Conservation (phyloP, 352 stramenopile genomes). For the Nothophytophthora sp. region DNA sequence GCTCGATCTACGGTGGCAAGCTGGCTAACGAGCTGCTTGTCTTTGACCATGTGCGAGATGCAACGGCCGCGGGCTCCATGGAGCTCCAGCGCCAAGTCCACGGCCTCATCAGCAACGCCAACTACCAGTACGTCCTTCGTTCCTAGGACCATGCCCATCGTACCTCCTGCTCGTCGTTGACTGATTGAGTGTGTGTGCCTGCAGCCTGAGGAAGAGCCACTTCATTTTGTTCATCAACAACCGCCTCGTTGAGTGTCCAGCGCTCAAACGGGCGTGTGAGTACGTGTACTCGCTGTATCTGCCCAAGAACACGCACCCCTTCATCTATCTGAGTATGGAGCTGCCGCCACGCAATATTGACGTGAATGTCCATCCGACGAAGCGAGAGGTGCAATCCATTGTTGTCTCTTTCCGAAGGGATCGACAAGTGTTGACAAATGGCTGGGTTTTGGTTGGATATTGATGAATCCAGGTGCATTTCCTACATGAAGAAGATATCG, state of each 20-base stretch:
- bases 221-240: constrained; percentile 99
- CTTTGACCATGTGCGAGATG: constrained; percentile 42
- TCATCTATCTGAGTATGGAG: constrained; percentile 97
- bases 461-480: constrained; percentile 87
- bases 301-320: constrained; percentile 94
- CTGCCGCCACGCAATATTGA: constrained; percentile 95
- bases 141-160: no score
- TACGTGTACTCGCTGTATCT: constrained; percentile 95
- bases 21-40: constrained; percentile 58
- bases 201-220: constrained; percentile 76
- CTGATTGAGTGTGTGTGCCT: background rate
- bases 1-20: constrained; percentile 75
- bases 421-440: background rate
- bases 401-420: background rate
- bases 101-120: constrained; percentile 86
- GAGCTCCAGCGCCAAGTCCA: constrained; percentile 34
- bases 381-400: constrained; percentile 79
- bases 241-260: constrained; percentile 93
- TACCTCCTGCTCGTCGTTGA: background rate
- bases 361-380: constrained; percentile 99
- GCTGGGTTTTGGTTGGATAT: background rate
- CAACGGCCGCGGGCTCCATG: constrained; percentile 35
- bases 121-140: constrained; percentile 88
- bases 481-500: constrained; percentile 94
- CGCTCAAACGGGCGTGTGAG: constrained; percentile 94